These are phyloP conservation scores for Daphne laureola DNA, from an alignment of 441 rosid species.

Conservation along the genomic window DNA sequence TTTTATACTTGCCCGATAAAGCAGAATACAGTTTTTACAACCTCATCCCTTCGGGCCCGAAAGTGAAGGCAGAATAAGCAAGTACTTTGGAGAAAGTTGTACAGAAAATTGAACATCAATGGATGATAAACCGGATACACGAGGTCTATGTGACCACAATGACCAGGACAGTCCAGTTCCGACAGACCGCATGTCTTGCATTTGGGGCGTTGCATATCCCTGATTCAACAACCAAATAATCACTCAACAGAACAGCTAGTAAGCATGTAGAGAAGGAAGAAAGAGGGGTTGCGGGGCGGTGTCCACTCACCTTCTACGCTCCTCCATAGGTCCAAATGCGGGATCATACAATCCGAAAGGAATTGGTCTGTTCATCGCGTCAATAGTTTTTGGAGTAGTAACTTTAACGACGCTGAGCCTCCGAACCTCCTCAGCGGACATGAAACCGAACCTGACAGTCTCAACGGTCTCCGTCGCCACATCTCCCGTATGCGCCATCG, in stretches of 20 bases:
- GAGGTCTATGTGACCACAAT: slow-evolving; percentile 88
- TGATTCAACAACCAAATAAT: slow-evolving; percentile 1
- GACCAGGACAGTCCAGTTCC: slow-evolving; percentile 72
- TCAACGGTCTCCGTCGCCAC: slow-evolving; percentile 32
- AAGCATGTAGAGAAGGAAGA: neutral
- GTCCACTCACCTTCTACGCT: slow-evolving; percentile 9
- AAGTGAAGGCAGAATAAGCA: slow-evolving; percentile 75
- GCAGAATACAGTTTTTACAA: slow-evolving; percentile 9
- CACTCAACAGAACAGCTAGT: no score
- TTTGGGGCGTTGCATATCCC: slow-evolving; percentile 27
- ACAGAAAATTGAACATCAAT: slow-evolving; percentile 58
- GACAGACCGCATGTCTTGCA: slow-evolving; percentile 71
- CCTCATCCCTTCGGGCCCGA: slow-evolving; percentile 32
- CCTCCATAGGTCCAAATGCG: slow-evolving; percentile 32
- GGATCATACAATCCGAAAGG: slow-evolving; percentile 49
- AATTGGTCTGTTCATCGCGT: slow-evolving; percentile 26
- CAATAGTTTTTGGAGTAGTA: slow-evolving; percentile 25
- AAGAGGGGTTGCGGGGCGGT: slow-evolving; percentile 13
- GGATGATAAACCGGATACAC: slow-evolving; percentile 76
- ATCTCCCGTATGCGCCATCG: neutral
- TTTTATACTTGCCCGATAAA: no score
- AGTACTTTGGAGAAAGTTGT: slow-evolving; percentile 48
- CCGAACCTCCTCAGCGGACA: slow-evolving; percentile 36
- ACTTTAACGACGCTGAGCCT: slow-evolving; percentile 34
- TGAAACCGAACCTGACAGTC: slow-evolving; percentile 33